Percentiles rank a stretch among this genome's conserved stretches.
These are phyloP conservation scores for Andalucia godoyi DNA, from an alignment of 78 protist genomes.

Conservation along the genomic window DNA sequence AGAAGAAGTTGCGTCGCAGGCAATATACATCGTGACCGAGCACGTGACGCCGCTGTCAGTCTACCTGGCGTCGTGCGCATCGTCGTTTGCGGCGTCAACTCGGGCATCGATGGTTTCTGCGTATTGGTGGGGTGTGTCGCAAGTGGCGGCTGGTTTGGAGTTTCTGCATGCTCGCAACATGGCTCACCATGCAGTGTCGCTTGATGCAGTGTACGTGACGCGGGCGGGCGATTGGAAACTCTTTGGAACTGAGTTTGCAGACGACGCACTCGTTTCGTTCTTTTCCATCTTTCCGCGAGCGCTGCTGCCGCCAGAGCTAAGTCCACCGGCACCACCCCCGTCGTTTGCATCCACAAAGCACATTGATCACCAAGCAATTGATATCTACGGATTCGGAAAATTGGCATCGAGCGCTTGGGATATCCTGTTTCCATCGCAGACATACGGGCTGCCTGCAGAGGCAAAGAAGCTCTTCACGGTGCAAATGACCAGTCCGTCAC, in stretches of 20 bases:
- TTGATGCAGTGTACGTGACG: background rate
- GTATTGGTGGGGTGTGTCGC: background rate
- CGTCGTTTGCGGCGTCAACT: background rate
- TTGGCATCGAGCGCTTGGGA: no score
- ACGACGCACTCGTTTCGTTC: background rate
- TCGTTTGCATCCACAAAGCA: background rate
- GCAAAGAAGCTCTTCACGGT: no score
- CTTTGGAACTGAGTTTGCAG: conserved; percentile 3
- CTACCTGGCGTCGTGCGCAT: background rate
- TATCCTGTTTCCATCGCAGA: no score
- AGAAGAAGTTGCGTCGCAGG: background rate
- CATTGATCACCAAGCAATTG: background rate
- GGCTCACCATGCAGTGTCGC: background rate
- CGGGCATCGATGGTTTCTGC: background rate
- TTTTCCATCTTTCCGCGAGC: background rate
- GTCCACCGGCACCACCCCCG: background rate
- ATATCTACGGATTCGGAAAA: no score
- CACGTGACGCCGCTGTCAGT: conserved; percentile 7
- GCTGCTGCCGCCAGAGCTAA: background rate
- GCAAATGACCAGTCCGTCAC: no score
- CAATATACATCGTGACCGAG: conserved; percentile 13
- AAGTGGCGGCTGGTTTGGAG: background rate
- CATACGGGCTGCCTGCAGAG: no score
- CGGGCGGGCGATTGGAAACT: conserved; percentile 33
- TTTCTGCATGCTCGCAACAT: background rate